Percentiles rank a stretch among this genome's conserved stretches.
Conservation (phyloP, 2,329 filamentous ascomycete genomes). For the Chalara sp. region DNA sequence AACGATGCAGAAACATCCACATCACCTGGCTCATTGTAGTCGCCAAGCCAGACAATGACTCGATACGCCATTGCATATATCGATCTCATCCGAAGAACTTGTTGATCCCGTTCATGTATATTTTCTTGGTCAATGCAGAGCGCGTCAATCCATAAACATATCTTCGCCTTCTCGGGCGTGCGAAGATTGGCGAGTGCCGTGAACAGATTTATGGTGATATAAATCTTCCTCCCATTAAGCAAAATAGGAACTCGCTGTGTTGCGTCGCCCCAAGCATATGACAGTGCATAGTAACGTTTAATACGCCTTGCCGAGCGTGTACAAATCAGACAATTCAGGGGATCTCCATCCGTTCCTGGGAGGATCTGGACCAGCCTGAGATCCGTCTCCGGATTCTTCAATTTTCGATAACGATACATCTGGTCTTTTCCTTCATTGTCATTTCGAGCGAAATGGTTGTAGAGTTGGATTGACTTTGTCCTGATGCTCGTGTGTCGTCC, state of each 20-base stretch:
- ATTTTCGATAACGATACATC: background rate
- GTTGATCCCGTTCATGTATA: background rate
- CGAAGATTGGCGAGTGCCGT: background rate
- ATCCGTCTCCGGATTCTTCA: background rate
- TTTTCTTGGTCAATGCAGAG: background rate
- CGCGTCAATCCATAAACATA: background rate
- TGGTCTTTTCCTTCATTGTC: too few relatives aligned
- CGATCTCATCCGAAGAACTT: slow-evolving; percentile 2
- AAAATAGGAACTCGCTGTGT: background rate
- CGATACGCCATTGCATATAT: background rate
- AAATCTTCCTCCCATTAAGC: background rate
- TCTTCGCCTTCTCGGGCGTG: background rate
- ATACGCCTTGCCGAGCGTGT: background rate
- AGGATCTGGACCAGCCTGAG: background rate
- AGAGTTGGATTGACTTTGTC: too few relatives aligned
- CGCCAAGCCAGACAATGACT: slow-evolving; percentile 2
- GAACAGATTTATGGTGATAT: background rate
- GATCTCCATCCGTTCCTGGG: background rate
- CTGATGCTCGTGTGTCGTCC: too few relatives aligned
- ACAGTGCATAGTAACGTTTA: background rate
- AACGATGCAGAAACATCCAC: background rate
- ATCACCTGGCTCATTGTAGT: background rate
- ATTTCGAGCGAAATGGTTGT: too few relatives aligned
- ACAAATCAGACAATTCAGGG: background rate
- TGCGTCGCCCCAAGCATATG: slow-evolving; percentile 2